Evolutionary conservation across 2,329 filamentous ascomycete genomes (phyloP).

Genomic region (Ophiostoma pallidulum): DNA sequence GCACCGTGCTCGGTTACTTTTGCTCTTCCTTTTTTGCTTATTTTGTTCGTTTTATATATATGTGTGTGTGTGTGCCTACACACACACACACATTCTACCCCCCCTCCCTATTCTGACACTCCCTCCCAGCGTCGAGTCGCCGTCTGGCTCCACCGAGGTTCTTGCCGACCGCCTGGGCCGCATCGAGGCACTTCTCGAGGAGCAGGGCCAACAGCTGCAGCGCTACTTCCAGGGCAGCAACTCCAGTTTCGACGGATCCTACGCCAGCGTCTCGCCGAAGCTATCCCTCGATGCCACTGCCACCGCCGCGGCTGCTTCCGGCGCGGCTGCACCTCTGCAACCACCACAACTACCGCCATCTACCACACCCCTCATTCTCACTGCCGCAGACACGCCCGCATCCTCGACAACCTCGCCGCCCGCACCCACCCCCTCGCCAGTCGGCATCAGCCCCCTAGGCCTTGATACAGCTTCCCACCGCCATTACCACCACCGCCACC

Average conservation of each 20-base stretch:
- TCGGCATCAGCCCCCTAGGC: background rate
- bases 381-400: background rate
- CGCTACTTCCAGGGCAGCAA: background rate
- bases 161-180: constrained; percentile 29
- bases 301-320: background rate
- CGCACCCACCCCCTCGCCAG: background rate
- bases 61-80: too few relatives aligned
- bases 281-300: background rate
- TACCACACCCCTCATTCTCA: too few relatives aligned
- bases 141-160: constrained; percentile 19
- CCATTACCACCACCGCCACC: background rate
- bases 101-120: background rate
- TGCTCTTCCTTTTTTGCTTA: background rate
- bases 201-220: constrained; percentile 9
- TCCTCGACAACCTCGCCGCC: background rate
- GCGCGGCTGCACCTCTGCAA: too few relatives aligned
- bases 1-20: too few relatives aligned
- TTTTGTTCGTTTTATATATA: background rate
- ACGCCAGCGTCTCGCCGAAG: constrained; percentile 1
- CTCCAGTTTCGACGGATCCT: background rate
- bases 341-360: too few relatives aligned
- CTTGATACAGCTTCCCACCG: constrained; percentile 3
- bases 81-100: background rate
- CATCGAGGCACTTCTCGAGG: constrained; percentile 27
- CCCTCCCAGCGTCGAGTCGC: constrained; percentile 7